phyloP scores from a whole-genome alignment of 2,329 filamentous ascomycete species.

The Stagonosporopsis cucurbitacearum region DNA sequence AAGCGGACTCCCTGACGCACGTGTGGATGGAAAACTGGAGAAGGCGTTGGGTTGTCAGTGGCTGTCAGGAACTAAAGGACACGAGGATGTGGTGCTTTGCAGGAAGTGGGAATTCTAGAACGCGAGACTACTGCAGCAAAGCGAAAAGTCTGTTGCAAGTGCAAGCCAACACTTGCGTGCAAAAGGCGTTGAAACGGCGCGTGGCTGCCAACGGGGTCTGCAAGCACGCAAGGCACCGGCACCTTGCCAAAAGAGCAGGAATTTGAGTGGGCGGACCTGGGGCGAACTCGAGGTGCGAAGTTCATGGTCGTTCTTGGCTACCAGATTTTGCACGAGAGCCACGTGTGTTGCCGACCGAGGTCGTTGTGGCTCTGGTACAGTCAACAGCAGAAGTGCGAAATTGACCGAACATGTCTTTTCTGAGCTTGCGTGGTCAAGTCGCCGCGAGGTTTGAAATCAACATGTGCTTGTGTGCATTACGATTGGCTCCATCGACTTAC shows the following conservation, averaged over 20 bases:
- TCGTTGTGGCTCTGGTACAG: slow-evolving; percentile 3
- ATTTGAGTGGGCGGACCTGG: background rate
- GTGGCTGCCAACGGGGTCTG: slow-evolving; percentile 11
- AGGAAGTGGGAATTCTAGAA: slow-evolving; percentile 15
- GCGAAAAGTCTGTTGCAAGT: slow-evolving; percentile 17
- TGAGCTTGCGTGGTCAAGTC: background rate
- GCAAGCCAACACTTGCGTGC: background rate
- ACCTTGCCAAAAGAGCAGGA: slow-evolving; percentile 1
- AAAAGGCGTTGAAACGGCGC: background rate
- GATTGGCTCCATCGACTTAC: background rate
- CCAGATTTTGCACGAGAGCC: slow-evolving; percentile 2
- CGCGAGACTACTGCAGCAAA: slow-evolving; percentile 14
- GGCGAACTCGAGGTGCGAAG: background rate
- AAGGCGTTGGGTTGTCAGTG: slow-evolving; percentile 12
- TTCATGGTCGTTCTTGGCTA: background rate
- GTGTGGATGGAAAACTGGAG: slow-evolving; percentile 17
- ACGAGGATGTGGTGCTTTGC: background rate
- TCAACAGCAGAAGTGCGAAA: background rate
- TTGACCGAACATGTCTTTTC: background rate
- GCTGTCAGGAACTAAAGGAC: slow-evolving; percentile 6
- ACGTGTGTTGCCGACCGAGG: slow-evolving; percentile 7
- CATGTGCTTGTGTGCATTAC: background rate
- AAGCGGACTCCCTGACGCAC: slow-evolving; percentile 5
- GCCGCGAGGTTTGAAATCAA: background rate
- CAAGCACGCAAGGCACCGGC: slow-evolving; percentile 16